phyloP scores from a whole-genome alignment of 805 yeast genomes.

The Candida nitratophila region DNA sequence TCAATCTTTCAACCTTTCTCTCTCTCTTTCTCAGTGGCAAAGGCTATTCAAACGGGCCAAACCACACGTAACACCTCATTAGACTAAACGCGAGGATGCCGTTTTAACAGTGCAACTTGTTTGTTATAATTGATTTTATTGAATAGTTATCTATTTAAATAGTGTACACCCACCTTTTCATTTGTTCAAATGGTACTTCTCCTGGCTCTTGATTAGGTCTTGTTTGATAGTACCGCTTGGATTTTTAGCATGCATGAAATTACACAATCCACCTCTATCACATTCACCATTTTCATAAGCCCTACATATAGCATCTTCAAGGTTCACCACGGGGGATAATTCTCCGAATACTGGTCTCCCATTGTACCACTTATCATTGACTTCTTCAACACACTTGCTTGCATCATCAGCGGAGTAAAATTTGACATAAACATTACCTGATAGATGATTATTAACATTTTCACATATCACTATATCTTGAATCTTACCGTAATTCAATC shows the following conservation, averaged over 20 bases:
- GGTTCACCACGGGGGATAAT: slow-evolving; percentile 64
- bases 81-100: no score
- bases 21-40: no score
- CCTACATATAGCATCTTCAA: slow-evolving; percentile 69
- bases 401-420: slow-evolving; percentile 55
- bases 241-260: slow-evolving; percentile 71
- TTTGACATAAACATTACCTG: slow-evolving; percentile 78
- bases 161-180: neutral
- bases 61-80: no score
- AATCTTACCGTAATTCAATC: slow-evolving; percentile 38
- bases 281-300: slow-evolving; percentile 60
- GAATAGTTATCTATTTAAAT: no score
- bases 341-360: slow-evolving; percentile 75
- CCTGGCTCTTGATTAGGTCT: slow-evolving; percentile 34
- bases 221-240: slow-evolving; percentile 40
- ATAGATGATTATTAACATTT: slow-evolving; percentile 73
- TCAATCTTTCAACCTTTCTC: no score
- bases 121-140: no score
- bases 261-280: slow-evolving; percentile 77
- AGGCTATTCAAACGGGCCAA: no score
- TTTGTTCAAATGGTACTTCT: slow-evolving; percentile 17
- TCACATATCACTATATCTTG: slow-evolving; percentile 70
- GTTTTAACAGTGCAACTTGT: no score
- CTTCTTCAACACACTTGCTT: slow-evolving; percentile 44
- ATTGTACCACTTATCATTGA: slow-evolving; percentile 79